phyloP scores from a whole-genome alignment of 2,329 filamentous ascomycete genomes.

The Ramularia endophylla region DNA sequence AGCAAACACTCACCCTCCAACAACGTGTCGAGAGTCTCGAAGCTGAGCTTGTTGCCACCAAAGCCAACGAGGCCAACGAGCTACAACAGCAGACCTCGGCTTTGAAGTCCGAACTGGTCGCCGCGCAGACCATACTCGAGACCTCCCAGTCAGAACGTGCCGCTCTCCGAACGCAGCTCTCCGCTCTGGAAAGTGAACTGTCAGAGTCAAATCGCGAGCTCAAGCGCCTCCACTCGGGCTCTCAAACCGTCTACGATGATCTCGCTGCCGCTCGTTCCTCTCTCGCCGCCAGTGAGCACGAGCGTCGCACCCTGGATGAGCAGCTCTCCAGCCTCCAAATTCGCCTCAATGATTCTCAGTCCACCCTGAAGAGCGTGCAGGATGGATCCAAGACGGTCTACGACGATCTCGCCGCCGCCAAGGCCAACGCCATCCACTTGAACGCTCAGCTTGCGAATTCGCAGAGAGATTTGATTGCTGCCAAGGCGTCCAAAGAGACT shows the following conservation, averaged over 20 bases:
- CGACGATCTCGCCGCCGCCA: not conserved
- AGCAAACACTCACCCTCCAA: not conserved
- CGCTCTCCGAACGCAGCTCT: constrained; percentile 1
- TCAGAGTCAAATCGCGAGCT: not conserved
- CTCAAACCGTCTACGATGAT: not conserved
- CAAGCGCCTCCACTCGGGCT: not conserved
- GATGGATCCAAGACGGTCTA: not conserved
- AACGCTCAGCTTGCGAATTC: not conserved
- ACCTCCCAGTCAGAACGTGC: constrained; percentile 1
- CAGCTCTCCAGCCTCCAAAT: not conserved
- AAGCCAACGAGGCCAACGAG: not conserved
- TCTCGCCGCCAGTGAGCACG: not conserved
- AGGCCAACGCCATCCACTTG: not conserved
- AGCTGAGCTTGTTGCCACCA: not conserved
- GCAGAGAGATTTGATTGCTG: not conserved
- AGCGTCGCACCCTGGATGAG: not conserved
- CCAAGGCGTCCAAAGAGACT: not conserved
- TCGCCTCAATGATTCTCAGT: not conserved
- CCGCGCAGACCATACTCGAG: not conserved
- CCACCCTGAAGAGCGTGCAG: not conserved
- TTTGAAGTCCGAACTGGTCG: not conserved
- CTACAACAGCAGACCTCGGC: not conserved
- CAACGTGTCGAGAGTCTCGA: not conserved
- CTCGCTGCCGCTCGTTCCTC: not conserved
- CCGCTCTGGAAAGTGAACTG: not conserved